Evolutionary conservation across 2,329 filamentous ascomycete species (phyloP), one percentile per base, ranked within the genome.

Genomic region (Alternaria brassicae): DNA sequence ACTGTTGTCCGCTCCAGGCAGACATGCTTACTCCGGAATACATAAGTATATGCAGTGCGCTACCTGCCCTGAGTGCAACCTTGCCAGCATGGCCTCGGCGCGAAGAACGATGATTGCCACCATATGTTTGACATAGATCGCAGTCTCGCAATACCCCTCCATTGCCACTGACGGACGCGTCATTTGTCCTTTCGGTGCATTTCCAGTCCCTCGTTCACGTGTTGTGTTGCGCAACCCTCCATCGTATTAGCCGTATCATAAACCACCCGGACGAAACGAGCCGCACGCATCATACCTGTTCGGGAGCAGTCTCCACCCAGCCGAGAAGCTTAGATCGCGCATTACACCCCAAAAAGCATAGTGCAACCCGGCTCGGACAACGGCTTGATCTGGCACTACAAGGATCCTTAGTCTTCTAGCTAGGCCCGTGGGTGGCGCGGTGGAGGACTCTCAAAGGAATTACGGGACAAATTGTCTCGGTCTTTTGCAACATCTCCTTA

Each of bases 391-490:
- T 40, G 17, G 21, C 39, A 9, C 50, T 36, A 44, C 42, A 49
- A 50, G 53, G 53, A 56, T 50, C 53, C 42, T 28, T 41, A 41
- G 21, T 55, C 32, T 32, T 55, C 41, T 37, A 47, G 53, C 41
- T 37, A 47, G 53, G 57, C 53, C 57, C 57, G 56, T 56, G 52
- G 47, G 57, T 60, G 57, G 57, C 57, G 53, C 34, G 27, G 32
- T 28, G 36, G 21, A 51, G 39, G 27, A 52, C 42, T 23, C 57
- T 52, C 34, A 30, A 56, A 49, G 48, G 21, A 47, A 50, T 39
- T 42, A 28, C 53, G 28, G 32, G 50, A 39, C 19, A 42, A 25
- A 3, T 44, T 36, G 28, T 57, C 30, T 23, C 39, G 44, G 44
- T 54, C 30, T 41, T 56, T 50, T 45, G 32, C 53, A 32, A 39